Evolutionary conservation across 2,329 filamentous ascomycete genomes (phyloP).

Genomic region (Aspergillus fischeri): DNA sequence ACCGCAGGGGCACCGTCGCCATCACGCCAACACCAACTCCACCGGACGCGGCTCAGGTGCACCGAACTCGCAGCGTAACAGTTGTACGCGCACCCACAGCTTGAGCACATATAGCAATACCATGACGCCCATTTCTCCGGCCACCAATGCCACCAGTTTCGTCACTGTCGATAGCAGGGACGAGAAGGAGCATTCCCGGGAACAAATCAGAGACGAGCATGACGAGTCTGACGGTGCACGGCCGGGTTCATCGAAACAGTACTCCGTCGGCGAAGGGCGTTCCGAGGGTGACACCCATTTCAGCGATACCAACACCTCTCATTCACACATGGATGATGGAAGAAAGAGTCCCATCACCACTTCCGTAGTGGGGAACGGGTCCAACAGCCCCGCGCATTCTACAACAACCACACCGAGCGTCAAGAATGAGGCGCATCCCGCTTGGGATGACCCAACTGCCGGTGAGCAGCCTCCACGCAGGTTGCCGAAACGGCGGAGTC

Average conservation of each 20-base stretch:
- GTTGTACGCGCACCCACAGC: conserved; percentile 39
- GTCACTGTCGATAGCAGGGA: conserved; percentile 40
- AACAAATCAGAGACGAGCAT: conserved; percentile 27
- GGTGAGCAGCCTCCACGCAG: conserved; percentile 18
- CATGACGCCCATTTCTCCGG: conserved; percentile 39
- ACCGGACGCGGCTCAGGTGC: conserved; percentile 31
- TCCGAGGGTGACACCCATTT: conserved; percentile 17
- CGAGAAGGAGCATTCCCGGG: conserved; percentile 30
- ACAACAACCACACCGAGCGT: conserved; percentile 24
- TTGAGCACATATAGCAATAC: conserved; percentile 41
- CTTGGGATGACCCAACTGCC: conserved; percentile 18
- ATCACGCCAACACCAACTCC: conserved; percentile 32
- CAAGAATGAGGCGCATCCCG: conserved; percentile 20
- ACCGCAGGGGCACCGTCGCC: conserved; percentile 16
- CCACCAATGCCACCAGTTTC: conserved; percentile 44
- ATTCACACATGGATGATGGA: conserved; percentile 20
- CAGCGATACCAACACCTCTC: conserved; percentile 23
- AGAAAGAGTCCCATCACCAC: conserved; percentile 21
- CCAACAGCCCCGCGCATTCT: conserved; percentile 26
- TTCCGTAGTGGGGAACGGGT: conserved; percentile 18
- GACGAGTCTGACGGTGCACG: conserved; percentile 28
- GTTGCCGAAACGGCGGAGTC: conserved; percentile 35
- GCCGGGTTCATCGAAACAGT: conserved; percentile 28
- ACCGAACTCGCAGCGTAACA: conserved; percentile 34
- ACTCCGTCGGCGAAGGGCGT: conserved; percentile 17